Percentiles rank a stretch among this genome's conserved stretches.
Conservation (phyloP, 2,329 filamentous ascomycete species). For the Fusarium equiseti region DNA sequence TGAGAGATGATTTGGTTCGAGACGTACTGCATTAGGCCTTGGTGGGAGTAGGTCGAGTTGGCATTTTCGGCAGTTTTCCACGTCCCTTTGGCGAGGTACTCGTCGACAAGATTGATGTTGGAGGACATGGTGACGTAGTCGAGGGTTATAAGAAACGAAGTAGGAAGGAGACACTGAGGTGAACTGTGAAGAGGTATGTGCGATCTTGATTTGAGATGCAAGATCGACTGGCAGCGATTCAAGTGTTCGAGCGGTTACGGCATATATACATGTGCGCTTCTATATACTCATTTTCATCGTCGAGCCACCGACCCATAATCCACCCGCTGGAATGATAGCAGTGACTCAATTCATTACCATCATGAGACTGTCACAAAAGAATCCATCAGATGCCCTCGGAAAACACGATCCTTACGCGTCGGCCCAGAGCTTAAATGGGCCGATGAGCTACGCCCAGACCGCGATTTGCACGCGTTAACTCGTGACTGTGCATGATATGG, state of each 20-base stretch:
- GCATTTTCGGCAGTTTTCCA: conserved; percentile 44
- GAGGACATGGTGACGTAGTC: conserved; percentile 13
- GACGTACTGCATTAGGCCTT: conserved; percentile 44
- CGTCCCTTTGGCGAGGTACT: conserved; percentile 40
- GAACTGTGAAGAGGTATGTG: accelerated
- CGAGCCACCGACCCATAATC: not conserved
- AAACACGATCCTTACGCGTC: conserved; percentile 32
- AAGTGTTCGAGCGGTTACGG: not conserved
- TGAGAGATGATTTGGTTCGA: conserved; percentile 44
- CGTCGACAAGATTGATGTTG: conserved; percentile 36
- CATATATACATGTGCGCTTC: not conserved
- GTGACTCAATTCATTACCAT: conserved; percentile 6
- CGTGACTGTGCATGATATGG: conserved; percentile 39
- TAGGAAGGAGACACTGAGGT: not conserved
- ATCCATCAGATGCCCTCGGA: not conserved
- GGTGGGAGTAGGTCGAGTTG: conserved; percentile 45
- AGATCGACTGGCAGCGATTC: not conserved
- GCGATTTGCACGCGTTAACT: conserved; percentile 38
- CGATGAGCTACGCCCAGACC: conserved; percentile 16
- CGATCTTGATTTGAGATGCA: not conserved
- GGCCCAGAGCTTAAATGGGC: not conserved
- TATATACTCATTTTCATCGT: not conserved
- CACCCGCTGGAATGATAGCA: conserved; percentile 5
- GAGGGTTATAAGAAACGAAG: too few species aligned
- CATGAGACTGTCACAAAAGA: not conserved